Evolutionary conservation across 441 rosid genomes (phyloP).

Genomic region (Viola pubescens): DNA sequence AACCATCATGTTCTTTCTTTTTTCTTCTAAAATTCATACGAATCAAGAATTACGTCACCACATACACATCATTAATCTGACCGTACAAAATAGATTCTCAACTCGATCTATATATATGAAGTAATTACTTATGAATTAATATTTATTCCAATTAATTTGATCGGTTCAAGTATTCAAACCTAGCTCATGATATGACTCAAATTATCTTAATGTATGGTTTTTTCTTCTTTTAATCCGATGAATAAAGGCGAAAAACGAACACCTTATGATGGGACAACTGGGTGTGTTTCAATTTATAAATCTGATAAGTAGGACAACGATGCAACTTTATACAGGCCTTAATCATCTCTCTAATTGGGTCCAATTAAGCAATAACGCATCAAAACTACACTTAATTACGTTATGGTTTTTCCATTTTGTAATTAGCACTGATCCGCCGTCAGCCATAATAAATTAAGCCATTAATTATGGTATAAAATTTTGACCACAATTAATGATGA

Average conservation of each 20-base stretch:
- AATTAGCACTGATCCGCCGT: constrained; percentile 21
- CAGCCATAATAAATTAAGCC: constrained; percentile 14
- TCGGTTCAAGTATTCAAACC: no score
- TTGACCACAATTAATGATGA: constrained; percentile 13
- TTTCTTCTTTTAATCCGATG: background rate
- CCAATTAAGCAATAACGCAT: constrained; percentile 15
- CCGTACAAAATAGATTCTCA: no score
- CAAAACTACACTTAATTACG: constrained; percentile 9
- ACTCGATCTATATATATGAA: no score
- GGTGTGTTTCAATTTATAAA: background rate
- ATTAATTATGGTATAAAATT: constrained; percentile 4
- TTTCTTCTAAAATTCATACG: constrained; percentile 6
- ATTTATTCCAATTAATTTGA: no score
- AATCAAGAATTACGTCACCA: constrained; percentile 5
- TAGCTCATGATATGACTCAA: no score
- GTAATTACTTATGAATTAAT: no score
- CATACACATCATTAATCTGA: no score
- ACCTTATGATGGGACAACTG: constrained; percentile 22
- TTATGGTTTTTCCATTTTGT: background rate
- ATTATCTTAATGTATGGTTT: no score
- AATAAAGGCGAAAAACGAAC: constrained; percentile 11
- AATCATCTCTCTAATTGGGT: constrained; percentile 20
- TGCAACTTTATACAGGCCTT: constrained; percentile 14
- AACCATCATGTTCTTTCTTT: background rate
- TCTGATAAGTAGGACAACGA: constrained; percentile 1